Percentiles rank a stretch among this genome's conserved stretches.
Conservation (phyloP, 2,329 filamentous ascomycete species). For the Trichoderma sp. region DNA sequence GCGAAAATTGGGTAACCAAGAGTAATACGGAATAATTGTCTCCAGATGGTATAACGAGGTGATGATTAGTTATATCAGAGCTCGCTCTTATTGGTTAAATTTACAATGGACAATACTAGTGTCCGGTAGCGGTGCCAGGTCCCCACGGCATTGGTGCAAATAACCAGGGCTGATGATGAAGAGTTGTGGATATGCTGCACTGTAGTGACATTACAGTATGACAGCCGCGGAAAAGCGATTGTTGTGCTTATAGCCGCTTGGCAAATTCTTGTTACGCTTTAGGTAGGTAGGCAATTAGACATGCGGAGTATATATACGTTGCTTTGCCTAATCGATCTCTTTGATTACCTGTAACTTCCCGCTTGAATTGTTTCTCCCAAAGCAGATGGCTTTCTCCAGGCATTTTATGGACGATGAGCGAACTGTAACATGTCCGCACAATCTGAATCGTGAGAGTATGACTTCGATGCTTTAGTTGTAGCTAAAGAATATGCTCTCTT, state of each 20-base stretch:
- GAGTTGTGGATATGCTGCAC: no score
- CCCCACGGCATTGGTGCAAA: no score
- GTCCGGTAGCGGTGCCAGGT: no score
- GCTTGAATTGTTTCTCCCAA: neutral
- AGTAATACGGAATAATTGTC: no score
- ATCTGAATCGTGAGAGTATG: neutral
- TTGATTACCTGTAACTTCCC: neutral
- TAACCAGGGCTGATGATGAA: no score
- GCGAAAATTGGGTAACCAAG: no score
- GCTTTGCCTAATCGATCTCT: neutral
- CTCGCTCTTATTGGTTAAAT: no score
- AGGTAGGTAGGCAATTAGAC: no score
- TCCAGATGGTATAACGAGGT: no score
- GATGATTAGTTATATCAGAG: no score
- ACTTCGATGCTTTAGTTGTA: neutral
- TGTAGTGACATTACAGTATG: no score
- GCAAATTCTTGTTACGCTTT: neutral
- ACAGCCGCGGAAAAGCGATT: neutral
- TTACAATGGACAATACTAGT: no score
- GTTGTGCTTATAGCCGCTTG: neutral
- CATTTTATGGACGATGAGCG: neutral
- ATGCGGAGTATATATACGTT: neutral
- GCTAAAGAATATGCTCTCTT: neutral
- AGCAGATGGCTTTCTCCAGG: neutral
- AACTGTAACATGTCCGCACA: neutral